Base-by-base conservation (phyloP, 2,329 filamentous ascomycete genomes). In the Cladosporium phlei region DNA sequence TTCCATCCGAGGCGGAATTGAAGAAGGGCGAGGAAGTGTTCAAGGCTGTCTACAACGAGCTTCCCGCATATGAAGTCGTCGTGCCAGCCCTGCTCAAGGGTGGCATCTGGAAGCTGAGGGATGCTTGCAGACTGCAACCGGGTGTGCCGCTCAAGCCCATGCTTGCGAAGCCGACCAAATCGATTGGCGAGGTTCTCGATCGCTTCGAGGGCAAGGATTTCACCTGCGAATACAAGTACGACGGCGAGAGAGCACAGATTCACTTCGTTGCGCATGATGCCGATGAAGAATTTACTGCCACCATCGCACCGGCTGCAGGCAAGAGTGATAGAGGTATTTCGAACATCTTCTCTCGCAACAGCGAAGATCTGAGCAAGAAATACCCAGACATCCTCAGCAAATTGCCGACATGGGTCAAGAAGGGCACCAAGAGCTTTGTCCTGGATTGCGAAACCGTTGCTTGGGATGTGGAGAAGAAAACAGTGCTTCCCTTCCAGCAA, bases 191-290 rank as follows among this genome's bases (percentile, higher is more conserved):
- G 69, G 93, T 98, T 0, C 77, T 98, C 9, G 91, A 98, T 67
- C 86, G 93, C 4, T 98, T 98, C 55, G 93, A 97, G 64, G 83
- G 86, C 53, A 93, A 95, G 63, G 86, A 85, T 20, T 98, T 98
- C 61, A 97, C 93, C 1, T 98, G 93, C 69, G 93, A 98, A 66
- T 98, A 95, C 76, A 98, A 98, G 67, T 98, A 98, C 62, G 93
- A 98, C 59, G 93, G 93, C 38, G 93, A 98, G 68, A 79, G 93
- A 63, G 93, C 93, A n/a, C 93, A 98, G 64, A 97, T 98, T 40
- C 93, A 98, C 65, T 98, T 95, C 57, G 88, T 97, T 24, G 84
- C 90, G 4, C 87, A 88, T 52, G 86, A 91, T 52, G 79, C 86
- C 8, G 73, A 80, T 2, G 72, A 85, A 49, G 76, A 88, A 46